Evolutionary conservation across 192 early-diverging fungal species (phyloP), one percentile per base, ranked within the genome.

Genomic region (Coemansia sp.): DNA sequence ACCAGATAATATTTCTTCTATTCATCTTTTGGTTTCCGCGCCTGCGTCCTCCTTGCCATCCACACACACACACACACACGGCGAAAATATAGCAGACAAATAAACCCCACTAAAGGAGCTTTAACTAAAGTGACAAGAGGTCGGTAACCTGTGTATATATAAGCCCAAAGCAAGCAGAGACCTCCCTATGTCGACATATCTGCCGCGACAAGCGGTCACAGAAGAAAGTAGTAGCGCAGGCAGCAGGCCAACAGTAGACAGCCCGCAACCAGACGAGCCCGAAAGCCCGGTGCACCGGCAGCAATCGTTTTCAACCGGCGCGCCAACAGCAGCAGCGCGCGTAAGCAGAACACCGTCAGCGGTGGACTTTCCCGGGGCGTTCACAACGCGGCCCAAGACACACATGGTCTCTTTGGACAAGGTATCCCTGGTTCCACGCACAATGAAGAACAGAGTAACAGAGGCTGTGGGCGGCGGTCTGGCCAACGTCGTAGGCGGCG

Each of bases 401-500:
- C 54, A 48, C 11, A 22, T 59, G 4, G 55, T 39, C 35, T 55
- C 70, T 0, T 15, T 66, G 8, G 60, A 68, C 12, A 62, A 64
- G 36, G 64, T 70, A 14, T 41, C 61, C 2, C 48, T 70, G 14
- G 61, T 70, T 8, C 61, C 68, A 2, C 51, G 54, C 22, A 61
- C 61, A 51, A 82, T 76, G 74, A 67, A 68, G 17, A 72, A 55
- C 35, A 57, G 72, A 22, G 68, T 82, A 5, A 68, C 79, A 0
- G 79, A 76, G 54, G 74, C 79, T 0, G 79, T 82, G n/a, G 75
- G 74, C 51, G 79, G 79, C 68, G 54, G 79, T 9, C 67, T 81
- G 60, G 74, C 74, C 43, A 73, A 72, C 66, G 75, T 82, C 28
- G 75, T 82, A 3, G 75, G 63, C 68, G 72, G 75, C 28, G 59